phyloP scores from a whole-genome alignment of 2,329 filamentous ascomycete species.

The Phaeomoniella chlamydospora region DNA sequence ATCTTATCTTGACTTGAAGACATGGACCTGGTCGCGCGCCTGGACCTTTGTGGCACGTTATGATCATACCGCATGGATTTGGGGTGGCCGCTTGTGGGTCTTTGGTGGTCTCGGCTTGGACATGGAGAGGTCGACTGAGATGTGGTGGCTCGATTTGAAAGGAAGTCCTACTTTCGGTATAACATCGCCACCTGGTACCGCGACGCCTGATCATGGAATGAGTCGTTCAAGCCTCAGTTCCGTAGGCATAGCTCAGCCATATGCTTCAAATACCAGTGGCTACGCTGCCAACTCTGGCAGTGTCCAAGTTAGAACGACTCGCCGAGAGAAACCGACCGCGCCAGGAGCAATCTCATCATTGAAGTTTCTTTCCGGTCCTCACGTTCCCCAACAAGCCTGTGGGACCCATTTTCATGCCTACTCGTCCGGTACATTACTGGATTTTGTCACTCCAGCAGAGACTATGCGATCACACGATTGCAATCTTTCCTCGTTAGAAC shows the following conservation, averaged over 20 bases:
- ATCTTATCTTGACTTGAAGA: conserved; percentile 91
- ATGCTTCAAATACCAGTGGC: conserved; percentile 20
- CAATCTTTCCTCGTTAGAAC: conserved; percentile 75
- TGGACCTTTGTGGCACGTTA: conserved; percentile 94
- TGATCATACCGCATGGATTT: conserved; percentile 90
- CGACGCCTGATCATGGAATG: conserved; percentile 19
- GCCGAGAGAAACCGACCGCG: conserved; percentile 41
- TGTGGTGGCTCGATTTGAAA: conserved; percentile 95
- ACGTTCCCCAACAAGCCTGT: conserved; percentile 74
- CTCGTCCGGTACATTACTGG: conserved; percentile 79
- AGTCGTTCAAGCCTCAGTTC: conserved; percentile 7
- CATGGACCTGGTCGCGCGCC: conserved; percentile 89
- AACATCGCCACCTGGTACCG: conserved; percentile 42
- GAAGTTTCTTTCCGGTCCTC: conserved; percentile 75
- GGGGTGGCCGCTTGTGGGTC: conserved; percentile 86
- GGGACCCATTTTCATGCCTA: conserved; percentile 94
- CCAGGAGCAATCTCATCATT: conserved; percentile 81
- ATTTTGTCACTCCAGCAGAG: conserved; percentile 84
- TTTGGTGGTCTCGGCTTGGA: conserved; percentile 90
- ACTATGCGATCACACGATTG: conserved; percentile 79
- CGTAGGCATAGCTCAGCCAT: conserved; percentile 15
- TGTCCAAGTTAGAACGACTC: conserved; percentile 39
- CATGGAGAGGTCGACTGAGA: conserved; percentile 90
- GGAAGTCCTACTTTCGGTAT: conserved; percentile 74
- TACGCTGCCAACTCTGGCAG: conserved; percentile 63